Percentiles rank a stretch among this genome's conserved stretches.
Conservation (phyloP, 495 filamentous ascomycete genomes). For the Hypoxylon fragiforme region DNA sequence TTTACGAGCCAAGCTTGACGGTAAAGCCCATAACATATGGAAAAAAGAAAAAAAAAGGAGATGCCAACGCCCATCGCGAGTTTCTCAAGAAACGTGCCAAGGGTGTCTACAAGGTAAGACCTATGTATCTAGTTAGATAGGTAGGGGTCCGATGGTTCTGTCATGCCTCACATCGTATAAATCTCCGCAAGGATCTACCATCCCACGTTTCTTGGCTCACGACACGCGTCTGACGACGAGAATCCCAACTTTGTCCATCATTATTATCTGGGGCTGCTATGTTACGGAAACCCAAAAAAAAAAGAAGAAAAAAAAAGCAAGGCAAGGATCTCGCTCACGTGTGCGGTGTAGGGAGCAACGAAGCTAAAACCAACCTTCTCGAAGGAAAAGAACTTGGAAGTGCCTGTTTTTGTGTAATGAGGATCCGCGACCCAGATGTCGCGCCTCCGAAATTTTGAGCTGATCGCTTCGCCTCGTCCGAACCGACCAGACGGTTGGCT, state of each 20-base stretch:
- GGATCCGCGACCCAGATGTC: background rate
- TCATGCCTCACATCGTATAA: background rate
- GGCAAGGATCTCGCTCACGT: slow-evolving; percentile 16
- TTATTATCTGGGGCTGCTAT: too few relatives aligned
- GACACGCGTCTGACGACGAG: slow-evolving; percentile 2
- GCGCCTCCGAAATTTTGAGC: background rate
- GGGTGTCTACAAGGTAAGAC: too few relatives aligned
- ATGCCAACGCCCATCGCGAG: too few relatives aligned
- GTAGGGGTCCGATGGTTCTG: too few relatives aligned
- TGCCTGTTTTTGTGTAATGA: too few relatives aligned
- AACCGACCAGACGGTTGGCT: too few relatives aligned
- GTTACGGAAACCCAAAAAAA: too few relatives aligned
- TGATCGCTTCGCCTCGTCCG: background rate
- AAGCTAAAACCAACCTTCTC: slow-evolving; percentile 8
- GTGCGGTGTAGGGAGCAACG: background rate
- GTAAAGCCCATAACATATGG: too few relatives aligned
- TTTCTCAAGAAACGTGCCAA: background rate
- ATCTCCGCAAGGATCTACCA: slow-evolving; percentile 15
- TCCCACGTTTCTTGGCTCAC: slow-evolving; percentile 14
- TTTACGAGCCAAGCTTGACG: too few relatives aligned
- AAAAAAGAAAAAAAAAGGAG: too few relatives aligned
- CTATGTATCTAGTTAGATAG: too few relatives aligned
- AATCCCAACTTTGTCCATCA: slow-evolving; percentile 12
- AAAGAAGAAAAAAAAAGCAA: slow-evolving; percentile 4
- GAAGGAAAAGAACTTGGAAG: slow-evolving; percentile 6